phyloP scores from a whole-genome alignment of 1,139 yeast species.

The Lipomyces yarrowii region DNA sequence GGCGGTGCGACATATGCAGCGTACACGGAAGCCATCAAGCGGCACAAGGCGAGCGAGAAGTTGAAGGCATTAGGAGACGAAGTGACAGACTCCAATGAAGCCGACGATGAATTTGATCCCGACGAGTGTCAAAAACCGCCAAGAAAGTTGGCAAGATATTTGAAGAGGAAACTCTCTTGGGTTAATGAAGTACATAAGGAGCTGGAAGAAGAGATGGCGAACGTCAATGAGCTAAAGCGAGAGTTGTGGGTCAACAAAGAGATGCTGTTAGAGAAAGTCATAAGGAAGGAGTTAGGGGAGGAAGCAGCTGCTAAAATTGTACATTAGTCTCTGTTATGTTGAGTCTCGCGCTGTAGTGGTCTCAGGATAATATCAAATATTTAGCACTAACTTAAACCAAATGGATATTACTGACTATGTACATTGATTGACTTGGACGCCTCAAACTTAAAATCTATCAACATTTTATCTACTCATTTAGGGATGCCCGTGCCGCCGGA shows the following conservation, averaged over 20 bases:
- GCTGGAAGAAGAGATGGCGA: slow-evolving; percentile 50
- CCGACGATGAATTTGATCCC: slow-evolving; percentile 28
- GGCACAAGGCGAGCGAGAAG: slow-evolving; percentile 16
- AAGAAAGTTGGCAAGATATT: slow-evolving; percentile 33
- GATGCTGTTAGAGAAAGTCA: slow-evolving; percentile 55
- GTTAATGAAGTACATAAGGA: slow-evolving; percentile 53
- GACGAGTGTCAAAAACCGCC: slow-evolving; percentile 38
- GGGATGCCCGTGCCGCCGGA: background rate
- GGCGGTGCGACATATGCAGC: slow-evolving; percentile 10
- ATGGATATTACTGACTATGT: background rate
- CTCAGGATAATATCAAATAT: background rate
- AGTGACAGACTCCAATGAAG: slow-evolving; percentile 24
- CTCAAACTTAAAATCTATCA: background rate
- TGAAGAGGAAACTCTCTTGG: slow-evolving; percentile 50
- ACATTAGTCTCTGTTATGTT: slow-evolving; percentile 10
- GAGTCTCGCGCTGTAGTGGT: background rate
- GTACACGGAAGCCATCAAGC: slow-evolving; percentile 19
- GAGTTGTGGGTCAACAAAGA: slow-evolving; percentile 62
- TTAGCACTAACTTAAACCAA: background rate
- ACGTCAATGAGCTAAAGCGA: slow-evolving; percentile 47
- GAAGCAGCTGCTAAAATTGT: slow-evolving; percentile 29
- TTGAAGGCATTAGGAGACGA: background rate
- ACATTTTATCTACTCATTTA: background rate
- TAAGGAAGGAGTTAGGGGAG: slow-evolving; percentile 39
- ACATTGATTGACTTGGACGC: background rate